These are phyloP conservation scores for Lanzia echinophila DNA, from an alignment of 2,329 filamentous ascomycete genomes.

Conservation along the genomic window DNA sequence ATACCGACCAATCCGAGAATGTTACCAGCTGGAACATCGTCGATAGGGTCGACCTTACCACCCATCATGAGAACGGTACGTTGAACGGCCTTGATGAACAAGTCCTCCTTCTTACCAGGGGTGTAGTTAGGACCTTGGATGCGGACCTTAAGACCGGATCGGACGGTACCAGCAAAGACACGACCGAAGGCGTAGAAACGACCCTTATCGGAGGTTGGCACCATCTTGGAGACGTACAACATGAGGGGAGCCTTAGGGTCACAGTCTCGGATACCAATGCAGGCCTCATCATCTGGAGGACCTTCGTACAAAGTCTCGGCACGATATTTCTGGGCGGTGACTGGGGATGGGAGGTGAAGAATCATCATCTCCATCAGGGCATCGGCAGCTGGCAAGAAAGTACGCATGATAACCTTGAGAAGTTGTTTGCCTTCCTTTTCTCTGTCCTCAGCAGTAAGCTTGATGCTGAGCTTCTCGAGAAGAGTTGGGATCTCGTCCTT, in stretches of 20 bases:
- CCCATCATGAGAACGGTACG: slow-evolving; percentile 99
- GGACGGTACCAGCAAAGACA: slow-evolving; percentile 99
- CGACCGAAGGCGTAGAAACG: slow-evolving; percentile 99
- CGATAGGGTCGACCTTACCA: slow-evolving; percentile 96
- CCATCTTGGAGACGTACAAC: slow-evolving; percentile 99
- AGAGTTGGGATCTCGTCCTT: slow-evolving; percentile 81
- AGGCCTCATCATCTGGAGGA: slow-evolving; percentile 83
- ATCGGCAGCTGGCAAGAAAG: slow-evolving; percentile 97
- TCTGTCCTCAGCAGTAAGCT: slow-evolving; percentile 79
- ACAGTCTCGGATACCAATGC: slow-evolving; percentile 97
- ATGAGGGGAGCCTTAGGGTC: slow-evolving; percentile 97
- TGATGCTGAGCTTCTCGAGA: slow-evolving; percentile 89
- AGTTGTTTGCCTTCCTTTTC: slow-evolving; percentile 96
- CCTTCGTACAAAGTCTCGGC: slow-evolving; percentile 98
- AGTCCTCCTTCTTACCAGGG: slow-evolving; percentile 96
- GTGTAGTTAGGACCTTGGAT: slow-evolving; percentile 99
- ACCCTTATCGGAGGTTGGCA: slow-evolving; percentile 98
- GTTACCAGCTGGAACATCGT: slow-evolving; percentile 98
- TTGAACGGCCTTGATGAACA: slow-evolving; percentile 99
- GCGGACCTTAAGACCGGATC: slow-evolving; percentile 97
- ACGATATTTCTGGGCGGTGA: slow-evolving; percentile 96
- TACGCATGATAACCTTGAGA: slow-evolving; percentile 96
- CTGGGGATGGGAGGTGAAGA: slow-evolving; percentile 93
- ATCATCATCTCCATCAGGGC: slow-evolving; percentile 99
- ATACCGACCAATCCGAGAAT: slow-evolving; percentile 99